These are phyloP conservation scores for Volvariella volvacea DNA, from an alignment of 1,284 basidiomycete genomes.

Conservation along the genomic window DNA sequence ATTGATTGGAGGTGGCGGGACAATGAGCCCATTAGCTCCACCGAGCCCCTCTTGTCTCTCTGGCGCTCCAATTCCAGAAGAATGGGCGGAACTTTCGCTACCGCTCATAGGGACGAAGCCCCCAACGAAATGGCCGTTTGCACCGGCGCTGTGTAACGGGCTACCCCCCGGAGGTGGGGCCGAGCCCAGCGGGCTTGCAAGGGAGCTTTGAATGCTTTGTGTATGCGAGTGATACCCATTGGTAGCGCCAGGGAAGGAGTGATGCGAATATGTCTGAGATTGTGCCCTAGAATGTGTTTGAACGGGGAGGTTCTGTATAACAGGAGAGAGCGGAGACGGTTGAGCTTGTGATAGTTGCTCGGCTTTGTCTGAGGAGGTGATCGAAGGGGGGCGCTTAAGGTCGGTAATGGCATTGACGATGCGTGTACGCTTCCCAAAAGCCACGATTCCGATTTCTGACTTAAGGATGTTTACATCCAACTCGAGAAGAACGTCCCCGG, in stretches of 20 bases:
- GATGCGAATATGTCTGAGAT: conserved; percentile 37
- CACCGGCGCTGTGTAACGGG: conserved; percentile 11
- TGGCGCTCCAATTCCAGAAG: too few species aligned
- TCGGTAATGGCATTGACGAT: conserved; percentile 95
- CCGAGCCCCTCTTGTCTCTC: too few species aligned
- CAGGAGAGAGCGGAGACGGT: conserved; percentile 13
- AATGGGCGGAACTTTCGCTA: too few species aligned
- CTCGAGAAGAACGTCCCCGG: conserved; percentile 93
- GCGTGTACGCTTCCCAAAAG: conserved; percentile 91
- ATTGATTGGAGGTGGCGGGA: too few species aligned
- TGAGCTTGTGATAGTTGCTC: conserved; percentile 12
- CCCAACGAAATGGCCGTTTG: conserved; percentile 2
- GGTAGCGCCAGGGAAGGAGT: conserved; percentile 29
- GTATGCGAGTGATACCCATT: conserved; percentile 21
- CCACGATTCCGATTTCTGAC: conserved; percentile 89
- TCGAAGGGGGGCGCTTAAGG: conserved; percentile 65
- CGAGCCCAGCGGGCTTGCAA: conserved; percentile 25
- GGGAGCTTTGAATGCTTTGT: conserved; percentile 28
- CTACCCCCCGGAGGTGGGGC: conserved; percentile 11
- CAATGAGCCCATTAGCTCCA: too few species aligned
- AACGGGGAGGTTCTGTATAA: conserved; percentile 12
- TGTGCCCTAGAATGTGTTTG: conserved; percentile 20
- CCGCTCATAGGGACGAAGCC: too few species aligned
- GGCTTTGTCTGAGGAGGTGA: conserved; percentile 34
- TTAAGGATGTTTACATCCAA: conserved; percentile 91